Base-by-base conservation (phyloP, 1,139 yeast species). In the Schizosaccharomyces versatilis region DNA sequence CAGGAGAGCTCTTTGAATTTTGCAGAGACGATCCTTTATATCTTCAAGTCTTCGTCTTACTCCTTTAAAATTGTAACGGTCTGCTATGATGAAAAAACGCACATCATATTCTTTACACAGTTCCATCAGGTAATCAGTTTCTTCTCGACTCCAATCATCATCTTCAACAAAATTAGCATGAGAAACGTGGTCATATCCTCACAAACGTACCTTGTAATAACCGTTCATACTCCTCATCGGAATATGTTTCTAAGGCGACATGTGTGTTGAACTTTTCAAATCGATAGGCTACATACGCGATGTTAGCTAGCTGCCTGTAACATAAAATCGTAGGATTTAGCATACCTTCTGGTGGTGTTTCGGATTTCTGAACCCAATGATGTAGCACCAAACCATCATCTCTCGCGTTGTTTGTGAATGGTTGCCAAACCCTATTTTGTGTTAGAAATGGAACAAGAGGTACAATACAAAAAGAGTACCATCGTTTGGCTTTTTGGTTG, bases 61-160 rank as follows among this genome's bases (percentile, higher is more conserved):
- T 14, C 57, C 61, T 15, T 58, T 55, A 56, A 66, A 75, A 36
- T 70, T 71, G 65, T 79, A 88, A 59, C 96, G 70, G 63, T 90
- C 98, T 59, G 76, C 72, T 10, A 90, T 77, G 1, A 86, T 80
- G 9, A 81, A 77, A 97, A 98, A 90, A 60, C 93, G 77, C 63
- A 90, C 72, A 64, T 90, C 97, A 64, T 77, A 88, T 1, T 73
- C 75, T 44, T 71, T 67, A 59, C 94, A 84, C 41, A 84, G 68
- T 1, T 79, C 81, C 66, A 88, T 85, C 36, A 90, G 68, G 59
- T 82, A 78, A 53, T 71, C 70, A 0, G 96, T 84, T 65, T 90
- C 97, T 51, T 80, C 80, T 62, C 74, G 84, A 1, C 77, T 69
- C 96, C 97, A 88, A 17, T 65, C 68, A 42, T 69, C 70, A 54